Evolutionary conservation across 2,329 filamentous ascomycete genomes (phyloP).

Genomic region (Dothidotthia symphoricarpi): DNA sequence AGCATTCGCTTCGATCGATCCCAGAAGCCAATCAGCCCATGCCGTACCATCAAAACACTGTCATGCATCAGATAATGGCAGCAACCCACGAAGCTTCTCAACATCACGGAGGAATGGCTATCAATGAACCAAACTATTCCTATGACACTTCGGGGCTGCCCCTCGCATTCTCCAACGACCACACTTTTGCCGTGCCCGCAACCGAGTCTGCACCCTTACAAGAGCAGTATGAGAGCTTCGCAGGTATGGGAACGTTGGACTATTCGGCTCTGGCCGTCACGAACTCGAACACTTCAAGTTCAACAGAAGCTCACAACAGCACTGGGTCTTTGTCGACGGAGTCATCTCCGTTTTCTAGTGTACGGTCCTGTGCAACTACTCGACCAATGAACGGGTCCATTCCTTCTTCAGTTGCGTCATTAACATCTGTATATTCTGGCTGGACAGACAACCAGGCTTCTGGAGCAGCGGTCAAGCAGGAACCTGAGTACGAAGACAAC

Average conservation of each 20-base stretch:
- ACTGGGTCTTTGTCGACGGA: conserved; percentile 34
- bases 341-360: conserved; percentile 38
- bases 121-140: conserved; percentile 23
- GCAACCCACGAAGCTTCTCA: conserved; percentile 35
- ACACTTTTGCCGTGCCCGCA: conserved; percentile 26
- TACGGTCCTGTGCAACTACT: conserved; percentile 30
- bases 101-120: conserved; percentile 27
- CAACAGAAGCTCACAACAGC: conserved; percentile 31
- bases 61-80: conserved; percentile 41
- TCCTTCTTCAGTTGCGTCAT: conserved; percentile 35
- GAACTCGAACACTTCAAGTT: conserved; percentile 21
- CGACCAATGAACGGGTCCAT: conserved; percentile 36
- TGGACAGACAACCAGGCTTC: conserved; percentile 36
- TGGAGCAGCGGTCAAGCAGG: conserved; percentile 21
- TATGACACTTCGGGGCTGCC: conserved; percentile 25
- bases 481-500: conserved; percentile 28
- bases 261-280: conserved; percentile 26
- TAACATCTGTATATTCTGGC: conserved; percentile 38
- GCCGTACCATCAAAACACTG: conserved; percentile 30
- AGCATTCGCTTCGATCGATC: conserved; percentile 34
- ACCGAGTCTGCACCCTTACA: conserved; percentile 22
- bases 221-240: conserved; percentile 24
- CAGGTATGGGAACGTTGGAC: conserved; percentile 29
- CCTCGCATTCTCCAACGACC: conserved; percentile 21
- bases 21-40: conserved; percentile 32